Conservation (phyloP, 257 asterid species). For the Nicotiana sylvestris region DNA sequence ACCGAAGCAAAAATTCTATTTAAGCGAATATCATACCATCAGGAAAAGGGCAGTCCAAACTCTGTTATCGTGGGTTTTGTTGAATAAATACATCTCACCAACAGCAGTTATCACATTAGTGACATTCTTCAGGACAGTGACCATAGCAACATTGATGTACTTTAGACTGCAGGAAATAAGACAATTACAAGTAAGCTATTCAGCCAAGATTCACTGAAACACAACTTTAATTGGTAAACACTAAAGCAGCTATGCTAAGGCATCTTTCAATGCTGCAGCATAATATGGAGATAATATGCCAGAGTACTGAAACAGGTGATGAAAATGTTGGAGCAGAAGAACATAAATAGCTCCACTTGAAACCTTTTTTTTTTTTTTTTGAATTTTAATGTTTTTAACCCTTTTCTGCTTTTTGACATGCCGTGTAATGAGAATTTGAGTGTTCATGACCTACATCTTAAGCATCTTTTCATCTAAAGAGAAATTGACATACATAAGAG, state of each 20-base stretch:
- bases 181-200: background rate
- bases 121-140: constrained; percentile 95
- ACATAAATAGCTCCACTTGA: background rate
- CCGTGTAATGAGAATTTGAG: background rate
- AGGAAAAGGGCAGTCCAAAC: constrained; percentile 98
- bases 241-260: background rate
- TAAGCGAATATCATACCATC: constrained; percentile 50
- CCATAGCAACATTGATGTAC: constrained; percentile 96
- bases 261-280: background rate
- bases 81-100: constrained; percentile 93
- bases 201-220: background rate
- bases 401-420: background rate
- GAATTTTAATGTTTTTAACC: background rate
- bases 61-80: constrained; percentile 80
- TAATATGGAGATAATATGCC: background rate
- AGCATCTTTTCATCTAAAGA: background rate
- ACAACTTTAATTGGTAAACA: background rate
- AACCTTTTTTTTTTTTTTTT: background rate
- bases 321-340: background rate
- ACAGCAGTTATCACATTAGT: constrained; percentile 95
- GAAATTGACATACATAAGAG: background rate
- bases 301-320: background rate
- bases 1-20: background rate
- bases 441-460: background rate
- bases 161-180: constrained; percentile 55